Evolutionary conservation across 2,329 filamentous ascomycete genomes (phyloP).

Genomic region (Pseudocercospora eumusae): DNA sequence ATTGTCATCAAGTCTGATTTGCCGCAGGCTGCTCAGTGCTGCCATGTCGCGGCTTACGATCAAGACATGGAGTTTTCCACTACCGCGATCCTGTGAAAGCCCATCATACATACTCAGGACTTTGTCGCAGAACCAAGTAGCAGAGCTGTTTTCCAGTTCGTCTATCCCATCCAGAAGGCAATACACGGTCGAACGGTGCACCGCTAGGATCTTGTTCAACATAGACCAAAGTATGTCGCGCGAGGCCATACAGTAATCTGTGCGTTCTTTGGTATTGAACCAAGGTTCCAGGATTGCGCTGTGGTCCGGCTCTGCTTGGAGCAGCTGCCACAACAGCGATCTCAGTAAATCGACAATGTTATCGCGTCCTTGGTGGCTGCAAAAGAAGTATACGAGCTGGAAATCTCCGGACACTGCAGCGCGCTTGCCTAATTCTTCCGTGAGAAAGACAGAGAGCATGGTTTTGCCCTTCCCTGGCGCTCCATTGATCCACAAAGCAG

Average conservation of each 20-base stretch:
- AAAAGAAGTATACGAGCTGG: neutral
- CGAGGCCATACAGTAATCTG: neutral
- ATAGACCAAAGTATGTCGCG: neutral
- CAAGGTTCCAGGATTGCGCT: neutral
- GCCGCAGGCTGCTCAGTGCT: neutral
- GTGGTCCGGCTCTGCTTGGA: neutral
- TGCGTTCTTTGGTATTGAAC: neutral
- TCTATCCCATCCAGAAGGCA: neutral
- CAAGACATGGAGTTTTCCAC: neutral
- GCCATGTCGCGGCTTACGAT: neutral
- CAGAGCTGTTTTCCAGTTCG: neutral
- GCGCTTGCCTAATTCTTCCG: neutral
- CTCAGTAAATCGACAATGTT: neutral
- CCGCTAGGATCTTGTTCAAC: neutral
- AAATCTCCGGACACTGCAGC: too few relatives aligned
- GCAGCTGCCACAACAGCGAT: neutral
- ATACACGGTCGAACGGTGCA: neutral
- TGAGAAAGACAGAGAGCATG: neutral
- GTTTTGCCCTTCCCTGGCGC: slow-evolving; percentile 8
- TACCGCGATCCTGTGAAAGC: neutral
- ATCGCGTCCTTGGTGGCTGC: neutral
- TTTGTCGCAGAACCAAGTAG: neutral
- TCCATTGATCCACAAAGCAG: neutral
- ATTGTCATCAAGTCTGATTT: neutral
- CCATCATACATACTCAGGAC: neutral